phyloP scores from a whole-genome alignment of 768 basidiomycete genomes.

The Pleurotus citrinopileatus region DNA sequence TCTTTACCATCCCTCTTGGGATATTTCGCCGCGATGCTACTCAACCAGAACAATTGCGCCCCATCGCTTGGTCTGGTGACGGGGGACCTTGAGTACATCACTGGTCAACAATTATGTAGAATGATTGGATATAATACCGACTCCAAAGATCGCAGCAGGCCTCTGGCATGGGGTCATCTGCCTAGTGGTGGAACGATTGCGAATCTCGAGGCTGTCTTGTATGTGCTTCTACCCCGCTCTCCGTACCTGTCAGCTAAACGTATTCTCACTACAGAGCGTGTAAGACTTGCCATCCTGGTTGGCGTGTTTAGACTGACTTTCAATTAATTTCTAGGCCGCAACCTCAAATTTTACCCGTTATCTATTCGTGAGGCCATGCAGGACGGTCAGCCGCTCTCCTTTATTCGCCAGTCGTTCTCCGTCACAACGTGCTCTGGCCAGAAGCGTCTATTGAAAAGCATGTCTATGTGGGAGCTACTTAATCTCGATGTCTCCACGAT shows the following conservation, averaged over 20 bases:
- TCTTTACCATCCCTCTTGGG: conserved; percentile 28
- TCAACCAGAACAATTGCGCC: conserved; percentile 45
- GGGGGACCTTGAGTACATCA: conserved; percentile 32
- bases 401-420: conserved; percentile 29
- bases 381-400: conserved; percentile 25
- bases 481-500: conserved; percentile 32
- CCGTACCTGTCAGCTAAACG: conserved; percentile 15
- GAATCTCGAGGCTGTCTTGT: conserved; percentile 35
- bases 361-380: conserved; percentile 31
- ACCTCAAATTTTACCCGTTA: conserved; percentile 45
- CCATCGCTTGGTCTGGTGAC: conserved; percentile 38
- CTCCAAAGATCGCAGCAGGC: conserved; percentile 2
- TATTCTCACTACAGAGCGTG: neutral
- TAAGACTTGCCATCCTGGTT: too few relatives aligned
- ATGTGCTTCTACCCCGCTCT: conserved; percentile 26
- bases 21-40: conserved; percentile 23
- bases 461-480: conserved; percentile 37
- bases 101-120: conserved; percentile 35
- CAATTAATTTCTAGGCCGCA: conserved; percentile 37
- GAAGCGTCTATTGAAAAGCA: conserved; percentile 24
- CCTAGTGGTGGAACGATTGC: conserved; percentile 41
- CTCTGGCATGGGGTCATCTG: conserved; percentile 51
- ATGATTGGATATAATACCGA: conserved; percentile 34
- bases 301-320: too few relatives aligned
- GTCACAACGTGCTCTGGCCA: conserved; percentile 22